Conservation (phyloP, 2,329 filamentous ascomycete species). For the Cladosporium sp. region DNA sequence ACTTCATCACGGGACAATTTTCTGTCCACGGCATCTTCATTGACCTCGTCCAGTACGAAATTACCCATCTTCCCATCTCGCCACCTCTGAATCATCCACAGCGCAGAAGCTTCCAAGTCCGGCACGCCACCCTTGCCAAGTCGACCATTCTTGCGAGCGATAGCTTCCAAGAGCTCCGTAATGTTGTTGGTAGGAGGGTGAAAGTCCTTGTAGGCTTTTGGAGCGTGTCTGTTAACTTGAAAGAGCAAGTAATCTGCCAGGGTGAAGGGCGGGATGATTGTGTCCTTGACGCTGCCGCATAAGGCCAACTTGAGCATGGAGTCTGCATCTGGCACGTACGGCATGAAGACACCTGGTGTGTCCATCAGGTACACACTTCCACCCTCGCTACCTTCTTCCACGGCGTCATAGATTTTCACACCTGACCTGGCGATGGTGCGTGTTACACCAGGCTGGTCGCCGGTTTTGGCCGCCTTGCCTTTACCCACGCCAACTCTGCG, state of each 20-base stretch:
- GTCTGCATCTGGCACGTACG: constrained; percentile 78
- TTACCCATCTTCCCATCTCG: constrained; percentile 68
- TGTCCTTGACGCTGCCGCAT: constrained; percentile 85
- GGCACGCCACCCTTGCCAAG: constrained; percentile 67
- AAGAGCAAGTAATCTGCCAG: constrained; percentile 89
- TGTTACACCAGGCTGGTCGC: constrained; percentile 83
- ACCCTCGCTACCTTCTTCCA: constrained; percentile 45
- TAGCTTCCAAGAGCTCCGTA: constrained; percentile 61
- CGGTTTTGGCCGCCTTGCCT: constrained; percentile 73
- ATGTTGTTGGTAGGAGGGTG: constrained; percentile 77
- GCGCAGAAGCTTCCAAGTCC: constrained; percentile 66
- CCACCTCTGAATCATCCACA: constrained; percentile 80
- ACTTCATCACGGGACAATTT: constrained; percentile 42
- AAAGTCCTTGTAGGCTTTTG: constrained; percentile 59
- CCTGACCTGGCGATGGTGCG: constrained; percentile 70
- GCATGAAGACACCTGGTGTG: constrained; percentile 92
- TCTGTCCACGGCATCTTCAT: constrained; percentile 54
- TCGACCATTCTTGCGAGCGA: constrained; percentile 71
- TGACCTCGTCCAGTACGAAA: constrained; percentile 75
- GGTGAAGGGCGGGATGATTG: constrained; percentile 69
- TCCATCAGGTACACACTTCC: constrained; percentile 78
- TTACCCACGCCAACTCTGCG: constrained; percentile 62
- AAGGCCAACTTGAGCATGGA: constrained; percentile 94
- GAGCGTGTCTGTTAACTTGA: constrained; percentile 67
- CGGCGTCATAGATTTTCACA: constrained; percentile 69